A percentile compares a stretch with the other conserved stretches of the same genome.
phyloP scores from a whole-genome alignment of 176 grass and related monocot genomes.

The Echinochloa phyllopogon region DNA sequence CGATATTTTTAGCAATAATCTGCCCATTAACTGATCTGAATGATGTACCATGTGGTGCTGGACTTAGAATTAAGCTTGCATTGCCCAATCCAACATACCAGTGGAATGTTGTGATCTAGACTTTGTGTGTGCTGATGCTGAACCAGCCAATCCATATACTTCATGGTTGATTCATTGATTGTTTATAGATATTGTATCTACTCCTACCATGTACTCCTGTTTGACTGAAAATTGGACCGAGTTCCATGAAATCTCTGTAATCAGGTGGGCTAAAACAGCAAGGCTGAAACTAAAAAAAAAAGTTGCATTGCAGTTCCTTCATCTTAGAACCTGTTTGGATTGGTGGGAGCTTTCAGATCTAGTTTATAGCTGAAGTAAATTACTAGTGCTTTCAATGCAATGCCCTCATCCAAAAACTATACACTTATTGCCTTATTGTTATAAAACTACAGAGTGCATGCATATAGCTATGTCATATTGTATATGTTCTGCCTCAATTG shows the following conservation, averaged over 20 bases:
- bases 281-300: neutral
- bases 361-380: neutral
- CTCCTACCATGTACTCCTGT: neutral
- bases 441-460: neutral
- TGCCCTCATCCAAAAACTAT: neutral
- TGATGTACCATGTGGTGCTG: neutral
- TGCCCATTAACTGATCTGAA: neutral
- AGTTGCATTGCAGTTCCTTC: neutral
- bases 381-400: neutral
- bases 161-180: conserved; percentile 10
- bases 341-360: neutral
- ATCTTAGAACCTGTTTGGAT: neutral
- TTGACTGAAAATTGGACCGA: neutral
- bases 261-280: neutral
- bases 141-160: neutral
- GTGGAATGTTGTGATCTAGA: neutral
- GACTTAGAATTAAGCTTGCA: neutral
- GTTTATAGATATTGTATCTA: neutral
- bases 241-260: neutral
- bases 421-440: neutral
- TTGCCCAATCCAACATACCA: neutral
- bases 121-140: neutral
- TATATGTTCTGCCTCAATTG: neutral
- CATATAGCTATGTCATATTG: neutral
- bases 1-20: neutral